These are phyloP conservation scores for Aspergillus sp. DNA, from an alignment of 2,329 filamentous ascomycete species.

Conservation along the genomic window DNA sequence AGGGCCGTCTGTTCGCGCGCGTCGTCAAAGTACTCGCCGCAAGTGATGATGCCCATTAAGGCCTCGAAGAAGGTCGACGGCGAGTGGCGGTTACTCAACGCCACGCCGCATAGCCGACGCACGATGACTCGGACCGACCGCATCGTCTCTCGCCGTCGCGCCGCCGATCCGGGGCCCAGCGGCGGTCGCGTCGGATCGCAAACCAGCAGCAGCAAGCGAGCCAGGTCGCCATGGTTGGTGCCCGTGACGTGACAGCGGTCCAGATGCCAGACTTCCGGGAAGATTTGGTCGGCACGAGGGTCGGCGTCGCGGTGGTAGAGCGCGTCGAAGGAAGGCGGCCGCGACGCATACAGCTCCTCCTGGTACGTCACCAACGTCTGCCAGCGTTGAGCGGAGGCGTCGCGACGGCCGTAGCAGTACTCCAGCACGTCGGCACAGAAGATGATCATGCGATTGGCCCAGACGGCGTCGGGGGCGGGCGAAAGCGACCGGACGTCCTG, in stretches of 20 bases:
- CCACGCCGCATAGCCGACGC: constrained; percentile 58
- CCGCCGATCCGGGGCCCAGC: constrained; percentile 40
- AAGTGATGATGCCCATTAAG: constrained; percentile 30
- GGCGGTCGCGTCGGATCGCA: constrained; percentile 56
- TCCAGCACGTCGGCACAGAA: constrained; percentile 65
- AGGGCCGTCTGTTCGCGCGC: constrained; percentile 24
- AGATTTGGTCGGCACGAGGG: constrained; percentile 41
- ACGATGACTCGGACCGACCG: constrained; percentile 44
- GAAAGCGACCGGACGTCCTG: constrained; percentile 36
- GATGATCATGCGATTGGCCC: constrained; percentile 55
- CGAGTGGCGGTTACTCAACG: constrained; percentile 44
- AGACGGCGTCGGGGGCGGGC: constrained; percentile 32
- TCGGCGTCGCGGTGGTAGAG: constrained; percentile 49
- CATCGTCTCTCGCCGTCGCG: constrained; percentile 12
- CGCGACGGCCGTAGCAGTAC: constrained; percentile 54
- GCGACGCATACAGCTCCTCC: background rate
- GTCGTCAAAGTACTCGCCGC: constrained; percentile 30
- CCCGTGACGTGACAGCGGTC: constrained; percentile 60
- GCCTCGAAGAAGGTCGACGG: constrained; percentile 54
- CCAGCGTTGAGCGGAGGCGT: background rate
- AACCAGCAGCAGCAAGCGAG: constrained; percentile 56
- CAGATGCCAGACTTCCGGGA: constrained; percentile 60
- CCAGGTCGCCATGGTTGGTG: constrained; percentile 60
- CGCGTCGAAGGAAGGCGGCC: constrained; percentile 50
- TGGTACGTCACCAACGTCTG: background rate